A percentile compares a stretch with the other conserved stretches of the same genome.
phyloP scores from a whole-genome alignment of 257 asterid species.

The Penstemon eatonii region DNA sequence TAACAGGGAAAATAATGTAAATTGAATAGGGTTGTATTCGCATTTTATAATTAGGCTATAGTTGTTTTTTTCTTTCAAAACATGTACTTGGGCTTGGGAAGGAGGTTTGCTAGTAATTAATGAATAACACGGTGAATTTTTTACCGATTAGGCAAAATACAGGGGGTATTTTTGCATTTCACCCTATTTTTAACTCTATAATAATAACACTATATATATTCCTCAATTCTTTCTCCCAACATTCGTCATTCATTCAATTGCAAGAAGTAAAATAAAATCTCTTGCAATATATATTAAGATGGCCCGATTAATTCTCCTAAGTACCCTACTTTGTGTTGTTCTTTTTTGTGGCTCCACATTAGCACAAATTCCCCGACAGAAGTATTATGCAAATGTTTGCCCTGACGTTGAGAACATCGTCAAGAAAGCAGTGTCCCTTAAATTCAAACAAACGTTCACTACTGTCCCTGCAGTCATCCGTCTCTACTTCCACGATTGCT shows the following conservation, averaged over 20 bases:
- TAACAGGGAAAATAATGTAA: no score
- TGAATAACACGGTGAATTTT: no score
- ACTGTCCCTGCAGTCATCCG: slow-evolving; percentile 74
- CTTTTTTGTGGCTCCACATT: slow-evolving; percentile 32
- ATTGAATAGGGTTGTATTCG: no score
- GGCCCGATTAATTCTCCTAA: slow-evolving; percentile 34
- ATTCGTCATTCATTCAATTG: not conserved
- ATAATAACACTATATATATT: not conserved
- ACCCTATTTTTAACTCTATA: not conserved
- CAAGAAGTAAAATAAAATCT: not conserved
- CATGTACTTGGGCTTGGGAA: not conserved
- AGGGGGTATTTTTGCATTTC: not conserved
- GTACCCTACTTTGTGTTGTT: slow-evolving; percentile 28
- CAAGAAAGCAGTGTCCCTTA: slow-evolving; percentile 44
- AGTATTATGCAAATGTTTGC: slow-evolving; percentile 55
- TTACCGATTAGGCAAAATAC: not conserved
- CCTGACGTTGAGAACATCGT: slow-evolving; percentile 77
- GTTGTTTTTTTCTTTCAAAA: no score
- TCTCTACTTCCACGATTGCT: slow-evolving; percentile 83
- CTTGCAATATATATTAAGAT: slow-evolving; percentile 22
- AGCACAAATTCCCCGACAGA: slow-evolving; percentile 48
- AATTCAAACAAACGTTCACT: slow-evolving; percentile 63
- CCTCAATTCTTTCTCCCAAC: not conserved
- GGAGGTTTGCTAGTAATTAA: no score
- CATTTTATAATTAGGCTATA: no score